Conservation (phyloP, 2,329 filamentous ascomycete genomes). For the Zopfia rhizophila region DNA sequence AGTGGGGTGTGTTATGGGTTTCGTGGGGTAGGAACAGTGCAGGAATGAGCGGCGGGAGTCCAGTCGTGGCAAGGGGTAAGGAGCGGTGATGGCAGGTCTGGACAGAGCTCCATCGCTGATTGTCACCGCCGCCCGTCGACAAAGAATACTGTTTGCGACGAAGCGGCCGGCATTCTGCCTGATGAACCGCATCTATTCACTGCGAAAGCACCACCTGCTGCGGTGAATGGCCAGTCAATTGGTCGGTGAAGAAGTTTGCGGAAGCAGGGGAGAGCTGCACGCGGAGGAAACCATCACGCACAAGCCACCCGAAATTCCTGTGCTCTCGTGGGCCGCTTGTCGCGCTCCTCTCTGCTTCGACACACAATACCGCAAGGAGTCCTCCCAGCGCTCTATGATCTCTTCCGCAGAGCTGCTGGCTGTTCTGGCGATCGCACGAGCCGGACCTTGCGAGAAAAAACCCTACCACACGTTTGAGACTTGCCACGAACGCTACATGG, state of each 20-base stretch:
- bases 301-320: slow-evolving; percentile 17
- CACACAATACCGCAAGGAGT: slow-evolving; percentile 39
- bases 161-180: slow-evolving; percentile 38
- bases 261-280: slow-evolving; percentile 13
- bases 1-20: slow-evolving; percentile 42
- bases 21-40: slow-evolving; percentile 41
- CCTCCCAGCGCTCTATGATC: slow-evolving; percentile 42
- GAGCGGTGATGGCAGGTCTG: slow-evolving; percentile 30
- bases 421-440: slow-evolving; percentile 41
- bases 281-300: slow-evolving; percentile 4
- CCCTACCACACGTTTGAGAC: slow-evolving; percentile 45
- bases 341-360: slow-evolving; percentile 28
- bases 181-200: slow-evolving; percentile 47
- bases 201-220: slow-evolving; percentile 25
- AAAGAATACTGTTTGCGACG: slow-evolving; percentile 6
- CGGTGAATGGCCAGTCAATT: slow-evolving; percentile 32
- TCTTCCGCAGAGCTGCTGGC: slow-evolving; percentile 39
- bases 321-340: slow-evolving; percentile 4
- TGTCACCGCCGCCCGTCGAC: slow-evolving; percentile 1
- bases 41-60: slow-evolving; percentile 33
- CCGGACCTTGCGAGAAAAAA: slow-evolving; percentile 48
- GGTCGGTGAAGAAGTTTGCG: slow-evolving; percentile 30
- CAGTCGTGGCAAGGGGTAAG: slow-evolving; percentile 31
- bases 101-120: slow-evolving; percentile 1
- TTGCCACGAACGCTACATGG: slow-evolving; percentile 41